Evolutionary conservation across 495 filamentous ascomycete genomes (phyloP), one percentile per base, ranked within the genome.

Genomic region (Penicillium ucsense): DNA sequence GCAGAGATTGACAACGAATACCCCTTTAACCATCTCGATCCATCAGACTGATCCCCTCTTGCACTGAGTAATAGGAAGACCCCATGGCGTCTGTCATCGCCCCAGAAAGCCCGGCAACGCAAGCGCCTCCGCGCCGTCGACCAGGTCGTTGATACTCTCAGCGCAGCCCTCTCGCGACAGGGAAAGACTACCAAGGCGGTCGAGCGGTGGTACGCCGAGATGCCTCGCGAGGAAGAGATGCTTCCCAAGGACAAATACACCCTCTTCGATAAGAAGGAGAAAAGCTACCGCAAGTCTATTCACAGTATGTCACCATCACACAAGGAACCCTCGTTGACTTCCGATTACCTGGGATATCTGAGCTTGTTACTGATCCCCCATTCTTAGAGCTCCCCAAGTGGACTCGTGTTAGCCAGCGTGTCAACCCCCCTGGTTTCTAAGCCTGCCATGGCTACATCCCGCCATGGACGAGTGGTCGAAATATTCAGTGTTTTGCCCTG

Each of bases 151-250:
- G 78, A 82, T 37, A 84, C 80, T 5, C 59, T 98, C 48, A 84
- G 84, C 61, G 77, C 67, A 8, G 88, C 92, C 8, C 75, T 97
- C 11, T 67, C 75, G 28, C 86, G 83, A 61, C 73, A 84, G 56
- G 81, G 84, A 43, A 67, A 82, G 61, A 80, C 67, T 3, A 70
- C 85, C 34, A 85, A 84, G 64, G 74, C 84, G 31, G 69, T 98
- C 47, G 81, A 89, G 65, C 73, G 81, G 54, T 98, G 92, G 92
- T 94, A 88, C 69, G 73, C 70, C 44, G 88, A 94, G 69, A 98
- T 98, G 92, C 92, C 92, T 20, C 85, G 80, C 31, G 92, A 98
- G 78, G 79, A 80, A 64, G 89, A 97, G 75, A 98, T 98, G 92
- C 64, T 94, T 63, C 83, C 92, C 38, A 85, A 81, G 66, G 92